Percentiles rank a stretch among this genome's conserved stretches.
These are phyloP conservation scores for Phytophthora megakarya DNA, from an alignment of 352 stramenopile species.

Conservation along the genomic window DNA sequence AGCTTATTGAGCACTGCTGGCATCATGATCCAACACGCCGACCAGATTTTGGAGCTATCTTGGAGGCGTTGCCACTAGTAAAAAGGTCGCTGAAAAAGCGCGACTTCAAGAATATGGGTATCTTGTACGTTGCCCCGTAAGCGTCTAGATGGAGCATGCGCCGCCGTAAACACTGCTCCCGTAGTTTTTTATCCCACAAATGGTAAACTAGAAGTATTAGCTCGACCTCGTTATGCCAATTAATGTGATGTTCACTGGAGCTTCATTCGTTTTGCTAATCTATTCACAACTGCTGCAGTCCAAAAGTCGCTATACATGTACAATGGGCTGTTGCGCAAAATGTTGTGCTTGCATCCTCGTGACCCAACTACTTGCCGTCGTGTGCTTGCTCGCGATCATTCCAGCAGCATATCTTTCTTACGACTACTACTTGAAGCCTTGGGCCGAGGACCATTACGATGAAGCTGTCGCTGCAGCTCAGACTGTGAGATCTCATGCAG, in stretches of 20 bases:
- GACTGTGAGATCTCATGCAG: constrained; percentile 13
- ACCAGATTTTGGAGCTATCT: constrained; percentile 74
- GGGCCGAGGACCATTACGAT: constrained; percentile 47
- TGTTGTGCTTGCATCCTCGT: constrained; percentile 38
- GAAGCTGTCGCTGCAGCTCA: constrained; percentile 22
- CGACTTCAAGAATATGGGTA: constrained; percentile 87
- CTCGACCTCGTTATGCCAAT: constrained; percentile 18
- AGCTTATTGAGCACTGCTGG: constrained; percentile 87
- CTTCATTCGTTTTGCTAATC: too few species aligned
- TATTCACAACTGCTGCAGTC: too few species aligned
- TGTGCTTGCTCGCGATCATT: constrained; percentile 43
- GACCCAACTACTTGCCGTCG: constrained; percentile 31
- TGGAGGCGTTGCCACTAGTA: constrained; percentile 81
- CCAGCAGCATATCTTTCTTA: constrained; percentile 43
- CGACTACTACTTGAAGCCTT: constrained; percentile 52
- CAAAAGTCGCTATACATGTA: too few species aligned
- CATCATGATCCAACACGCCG: constrained; percentile 77
- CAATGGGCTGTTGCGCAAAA: constrained; percentile 21
- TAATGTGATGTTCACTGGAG: constrained; percentile 4
- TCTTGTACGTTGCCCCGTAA: constrained; percentile 43
- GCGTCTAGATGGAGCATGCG: constrained; percentile 19
- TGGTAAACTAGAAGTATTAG: constrained; percentile 46
- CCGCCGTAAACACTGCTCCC: constrained; percentile 1
- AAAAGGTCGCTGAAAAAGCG: constrained; percentile 84
- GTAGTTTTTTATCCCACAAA: constrained; percentile 32